Evolutionary conservation across 2,329 filamentous ascomycete species (phyloP).

Genomic region (Talaromyces atroroseus): DNA sequence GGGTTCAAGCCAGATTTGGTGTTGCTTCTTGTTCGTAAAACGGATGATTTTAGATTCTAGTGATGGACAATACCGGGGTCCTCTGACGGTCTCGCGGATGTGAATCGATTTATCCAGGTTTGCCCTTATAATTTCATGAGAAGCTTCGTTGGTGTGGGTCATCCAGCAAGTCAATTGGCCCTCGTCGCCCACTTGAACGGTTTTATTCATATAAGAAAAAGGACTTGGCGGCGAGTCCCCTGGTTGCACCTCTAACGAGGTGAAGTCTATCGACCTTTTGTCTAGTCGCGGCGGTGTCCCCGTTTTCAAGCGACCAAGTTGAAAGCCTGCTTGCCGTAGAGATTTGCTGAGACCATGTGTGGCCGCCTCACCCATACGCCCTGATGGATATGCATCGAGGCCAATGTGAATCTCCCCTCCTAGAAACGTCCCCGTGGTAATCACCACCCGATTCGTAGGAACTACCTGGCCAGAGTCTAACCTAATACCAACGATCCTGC

Average conservation of each 20-base stretch:
- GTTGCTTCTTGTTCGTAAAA: conserved; percentile 71
- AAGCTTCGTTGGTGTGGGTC: conserved; percentile 76
- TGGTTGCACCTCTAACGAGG: conserved; percentile 62
- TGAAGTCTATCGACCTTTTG: conserved; percentile 74
- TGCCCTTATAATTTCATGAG: conserved; percentile 76
- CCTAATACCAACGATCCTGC: conserved; percentile 75
- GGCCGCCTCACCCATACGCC: conserved; percentile 87
- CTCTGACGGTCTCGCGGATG: conserved; percentile 90
- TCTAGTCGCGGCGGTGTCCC: conserved; percentile 88
- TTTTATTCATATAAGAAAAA: conserved; percentile 83
- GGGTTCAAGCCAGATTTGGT: conserved; percentile 95
- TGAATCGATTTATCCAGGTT: conserved; percentile 97
- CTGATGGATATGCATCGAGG: conserved; percentile 74
- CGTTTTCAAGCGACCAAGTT: conserved; percentile 85
- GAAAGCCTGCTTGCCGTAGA: conserved; percentile 78
- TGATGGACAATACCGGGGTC: conserved; percentile 91
- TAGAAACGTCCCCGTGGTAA: conserved; percentile 93
- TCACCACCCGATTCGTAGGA: conserved; percentile 73
- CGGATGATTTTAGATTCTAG: conserved; percentile 89
- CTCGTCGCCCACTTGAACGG: conserved; percentile 62
- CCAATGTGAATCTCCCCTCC: conserved; percentile 96
- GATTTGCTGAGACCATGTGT: conserved; percentile 92
- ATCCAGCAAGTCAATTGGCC: conserved; percentile 80
- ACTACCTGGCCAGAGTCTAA: conserved; percentile 84
- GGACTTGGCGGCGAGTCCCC: conserved; percentile 83